A percentile compares a stretch with the other conserved stretches of the same genome.
Evolutionary conservation across 306 rosid species (phyloP).

Genomic region (Dryas alaskensis): DNA sequence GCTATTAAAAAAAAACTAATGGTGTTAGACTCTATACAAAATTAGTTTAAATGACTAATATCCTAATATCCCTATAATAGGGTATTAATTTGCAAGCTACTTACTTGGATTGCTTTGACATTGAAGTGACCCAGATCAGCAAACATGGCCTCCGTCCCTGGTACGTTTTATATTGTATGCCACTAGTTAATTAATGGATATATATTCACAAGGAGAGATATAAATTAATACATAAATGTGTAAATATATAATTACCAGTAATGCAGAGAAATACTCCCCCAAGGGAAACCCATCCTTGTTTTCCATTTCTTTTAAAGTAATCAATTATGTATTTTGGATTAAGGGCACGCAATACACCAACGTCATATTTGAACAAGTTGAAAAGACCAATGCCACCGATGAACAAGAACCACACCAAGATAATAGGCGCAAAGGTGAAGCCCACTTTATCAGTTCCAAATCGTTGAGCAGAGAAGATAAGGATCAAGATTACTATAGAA

Average conservation of each 20-base stretch:
- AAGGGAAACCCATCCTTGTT: slow-evolving; percentile 50
- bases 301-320: slow-evolving; percentile 48
- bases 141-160: slow-evolving; percentile 91
- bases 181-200: background rate
- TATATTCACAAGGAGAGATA: background rate
- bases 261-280: slow-evolving; percentile 58
- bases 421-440: slow-evolving; percentile 43
- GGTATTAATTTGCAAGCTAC: background rate
- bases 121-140: slow-evolving; percentile 91
- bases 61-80: too few relatives aligned
- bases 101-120: slow-evolving; percentile 69
- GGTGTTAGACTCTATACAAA: too few relatives aligned
- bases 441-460: slow-evolving; percentile 67
- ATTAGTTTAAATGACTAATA: too few relatives aligned
- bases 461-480: slow-evolving; percentile 38
- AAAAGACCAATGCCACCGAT: slow-evolving; percentile 48
- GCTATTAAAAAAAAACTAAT: too few relatives aligned
- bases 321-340: slow-evolving; percentile 44
- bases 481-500: slow-evolving; percentile 41
- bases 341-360: slow-evolving; percentile 43
- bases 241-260: slow-evolving; percentile 23
- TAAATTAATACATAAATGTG: too few relatives aligned
- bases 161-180: background rate
- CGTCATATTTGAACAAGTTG: slow-evolving; percentile 49
- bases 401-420: slow-evolving; percentile 50